Evolutionary conservation across 73 alveolate genomes (phyloP).

Genomic region (Paramecium tetraurelia): DNA sequence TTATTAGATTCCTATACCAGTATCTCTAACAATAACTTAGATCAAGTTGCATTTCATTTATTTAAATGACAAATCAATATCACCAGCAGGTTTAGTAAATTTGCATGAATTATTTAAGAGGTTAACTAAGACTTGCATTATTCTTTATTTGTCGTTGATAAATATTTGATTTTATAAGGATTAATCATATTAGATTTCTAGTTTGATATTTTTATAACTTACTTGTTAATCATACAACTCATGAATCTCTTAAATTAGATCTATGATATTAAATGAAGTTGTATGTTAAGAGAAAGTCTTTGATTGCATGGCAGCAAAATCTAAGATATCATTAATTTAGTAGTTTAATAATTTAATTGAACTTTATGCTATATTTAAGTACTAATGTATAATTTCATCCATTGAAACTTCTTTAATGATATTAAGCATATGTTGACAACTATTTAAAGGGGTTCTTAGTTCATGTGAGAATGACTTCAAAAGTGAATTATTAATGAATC

Average conservation of each 20-base stretch:
- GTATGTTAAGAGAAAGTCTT: not conserved
- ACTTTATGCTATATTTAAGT: not conserved
- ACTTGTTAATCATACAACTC: not conserved
- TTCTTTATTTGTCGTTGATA: slow-evolving; percentile 6
- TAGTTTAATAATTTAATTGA: slow-evolving; percentile 1
- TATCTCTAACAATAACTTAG: not conserved
- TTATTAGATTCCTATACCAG: not conserved
- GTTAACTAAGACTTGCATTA: slow-evolving; percentile 15
- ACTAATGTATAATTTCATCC: not conserved
- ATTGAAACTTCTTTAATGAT: not conserved
- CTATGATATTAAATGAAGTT: not conserved
- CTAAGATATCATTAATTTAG: slow-evolving; percentile 58
- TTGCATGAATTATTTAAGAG: slow-evolving; percentile 18
- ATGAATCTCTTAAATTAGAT: not conserved
- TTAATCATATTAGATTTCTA: not conserved
- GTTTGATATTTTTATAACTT: not conserved
- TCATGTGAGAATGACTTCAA: slow-evolving; percentile 51
- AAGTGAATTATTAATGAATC: not conserved
- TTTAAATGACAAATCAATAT: not conserved
- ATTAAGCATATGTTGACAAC: slow-evolving; percentile 42
- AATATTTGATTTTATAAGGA: not conserved
- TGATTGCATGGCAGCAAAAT: slow-evolving; percentile 48
- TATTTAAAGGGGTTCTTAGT: slow-evolving; percentile 61
- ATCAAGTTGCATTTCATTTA: not conserved
- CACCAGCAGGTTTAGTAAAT: not conserved